These are phyloP conservation scores for Phytophthora pistaciae DNA, from an alignment of 352 stramenopile genomes.

Conservation along the genomic window DNA sequence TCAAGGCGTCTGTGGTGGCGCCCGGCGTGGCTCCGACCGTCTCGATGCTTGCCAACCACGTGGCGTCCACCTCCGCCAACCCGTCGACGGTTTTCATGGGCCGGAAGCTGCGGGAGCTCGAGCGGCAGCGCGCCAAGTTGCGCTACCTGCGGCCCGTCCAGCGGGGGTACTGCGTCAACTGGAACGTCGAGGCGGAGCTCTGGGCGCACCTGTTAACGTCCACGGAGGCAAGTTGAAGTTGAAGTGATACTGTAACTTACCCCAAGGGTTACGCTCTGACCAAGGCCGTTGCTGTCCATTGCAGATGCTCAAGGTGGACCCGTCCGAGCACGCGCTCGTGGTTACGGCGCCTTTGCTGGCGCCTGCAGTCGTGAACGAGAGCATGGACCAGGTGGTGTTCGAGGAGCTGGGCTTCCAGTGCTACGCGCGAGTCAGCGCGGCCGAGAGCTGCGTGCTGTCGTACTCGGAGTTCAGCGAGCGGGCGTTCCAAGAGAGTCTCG, in stretches of 20 bases:
- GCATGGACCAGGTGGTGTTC: slow-evolving; percentile 86
- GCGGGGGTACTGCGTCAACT: slow-evolving; percentile 86
- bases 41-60: slow-evolving; percentile 58
- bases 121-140: slow-evolving; percentile 60
- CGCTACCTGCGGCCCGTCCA: slow-evolving; percentile 56
- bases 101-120: slow-evolving; percentile 58
- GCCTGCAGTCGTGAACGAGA: slow-evolving; percentile 64
- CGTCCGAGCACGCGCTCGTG: slow-evolving; percentile 62
- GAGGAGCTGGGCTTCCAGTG: slow-evolving; percentile 75
- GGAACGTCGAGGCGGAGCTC: slow-evolving; percentile 78
- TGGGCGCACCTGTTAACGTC: slow-evolving; percentile 63
- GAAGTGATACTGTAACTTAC: slow-evolving; percentile 5
- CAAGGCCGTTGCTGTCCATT: slow-evolving; percentile 3
- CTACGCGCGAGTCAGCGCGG: slow-evolving; percentile 57
- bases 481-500: slow-evolving; percentile 21
- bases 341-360: slow-evolving; percentile 67
- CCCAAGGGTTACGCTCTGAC: slow-evolving; percentile 11
- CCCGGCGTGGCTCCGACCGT: neutral
- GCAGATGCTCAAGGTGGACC: slow-evolving; percentile 59
- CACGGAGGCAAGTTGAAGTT: slow-evolving; percentile 38
- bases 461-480: slow-evolving; percentile 53
- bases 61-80: slow-evolving; percentile 41
- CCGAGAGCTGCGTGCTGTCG: slow-evolving; percentile 74
- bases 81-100: slow-evolving; percentile 43
- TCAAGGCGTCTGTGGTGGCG: slow-evolving; percentile 66